Evolutionary conservation across 2,329 filamentous ascomycete genomes (phyloP), one percentile per base, ranked within the genome.

Genomic region (Trichoderma atroviride): DNA sequence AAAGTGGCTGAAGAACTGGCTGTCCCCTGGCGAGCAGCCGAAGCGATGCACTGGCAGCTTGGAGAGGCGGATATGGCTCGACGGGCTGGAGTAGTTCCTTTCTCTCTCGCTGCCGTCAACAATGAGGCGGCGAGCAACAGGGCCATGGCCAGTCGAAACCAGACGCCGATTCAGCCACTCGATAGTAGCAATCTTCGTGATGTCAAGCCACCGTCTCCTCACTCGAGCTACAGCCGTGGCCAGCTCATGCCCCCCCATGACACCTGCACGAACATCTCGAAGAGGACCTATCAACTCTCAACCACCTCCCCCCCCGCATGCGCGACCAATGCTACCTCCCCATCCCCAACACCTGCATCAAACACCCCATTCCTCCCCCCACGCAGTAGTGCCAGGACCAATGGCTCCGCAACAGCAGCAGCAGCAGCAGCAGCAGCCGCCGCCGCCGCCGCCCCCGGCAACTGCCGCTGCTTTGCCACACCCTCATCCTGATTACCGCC

Each of bases 31-130:
- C 88, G 96, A 76, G 94, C 96, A 22, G 95, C 93, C 59, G 95
- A 99, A 81, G 94, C 93, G 5, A 97, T 97, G 94, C 96, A 98
- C 81, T 99, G 96, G 95, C 92, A 97, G 77, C 85, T 99, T 68
- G 95, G 95, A 72, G 93, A 97, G 79, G 85, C 90, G 74, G 96
- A 98, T 75, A 98, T 99, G 93, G 94, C 94, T 59, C 88, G 92
- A 71, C 91, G 95, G 70, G 95, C 95, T 53, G 96, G 96, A 56
- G 93, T 96, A 47, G 90, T 92, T 9, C 93, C 95, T 1, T 97
- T 97, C 80, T 89, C 90, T 3, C 83, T 93, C 35, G 88, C 89
- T 63, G 82, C 85, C 62, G 83, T 86, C 72, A 85, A 86, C 56
- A 76, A 82, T 69, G 85, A 86, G 64, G 77, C 78, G 53, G 78